Base-by-base conservation (phyloP, 148 eudicot genomes). In the Agrostemma githago region DNA sequence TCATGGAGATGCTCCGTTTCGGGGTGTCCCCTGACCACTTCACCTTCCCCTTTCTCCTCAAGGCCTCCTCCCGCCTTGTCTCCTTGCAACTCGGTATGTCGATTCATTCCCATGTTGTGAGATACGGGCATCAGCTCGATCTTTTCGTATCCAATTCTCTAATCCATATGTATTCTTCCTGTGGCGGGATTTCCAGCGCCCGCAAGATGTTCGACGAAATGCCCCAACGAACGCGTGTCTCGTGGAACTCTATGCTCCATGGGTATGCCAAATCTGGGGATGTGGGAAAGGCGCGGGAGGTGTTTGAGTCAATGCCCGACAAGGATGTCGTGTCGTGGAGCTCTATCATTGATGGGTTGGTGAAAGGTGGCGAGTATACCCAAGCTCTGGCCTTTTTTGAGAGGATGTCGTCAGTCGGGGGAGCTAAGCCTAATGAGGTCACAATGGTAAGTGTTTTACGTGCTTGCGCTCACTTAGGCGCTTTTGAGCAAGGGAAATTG, bases 301-400 rank as follows among this genome's bases (percentile, higher is more conserved):
- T 90, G 70, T 93, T 93, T 75, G 91, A 90, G 26, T 59, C 42
- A 1, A 88, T 88, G 91, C 83, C 87, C 0, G 92, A 84, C n/a
- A 81, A 82, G 79, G 86, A 93, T 80, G 90, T 91, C 5, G 89
- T 93, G 77, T 90, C 98, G 54, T 90, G 98, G 98, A 93, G 98
- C 68, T 86, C 92, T 41, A 71, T 93, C 78, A 87, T 91, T 76
- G 96, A 89, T 78, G 98, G 98, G 64, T 89, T 83, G 82, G 98
- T 93, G 2, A 93, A 91, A 80, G 79, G 76, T 7, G 89, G 92
- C 12, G 79, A 88, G 65, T 82, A 86, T 73, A 42, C 53, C 4
- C 87, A 89, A 81, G 98, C 96, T 38, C 75, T 93, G 82, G 82
- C 70, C 2, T 66, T 88, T 67, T 93, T 93, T 48, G 84, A 77